Conservation (phyloP, 2,329 filamentous ascomycete genomes). For the Rhynchosporium secalis region DNA sequence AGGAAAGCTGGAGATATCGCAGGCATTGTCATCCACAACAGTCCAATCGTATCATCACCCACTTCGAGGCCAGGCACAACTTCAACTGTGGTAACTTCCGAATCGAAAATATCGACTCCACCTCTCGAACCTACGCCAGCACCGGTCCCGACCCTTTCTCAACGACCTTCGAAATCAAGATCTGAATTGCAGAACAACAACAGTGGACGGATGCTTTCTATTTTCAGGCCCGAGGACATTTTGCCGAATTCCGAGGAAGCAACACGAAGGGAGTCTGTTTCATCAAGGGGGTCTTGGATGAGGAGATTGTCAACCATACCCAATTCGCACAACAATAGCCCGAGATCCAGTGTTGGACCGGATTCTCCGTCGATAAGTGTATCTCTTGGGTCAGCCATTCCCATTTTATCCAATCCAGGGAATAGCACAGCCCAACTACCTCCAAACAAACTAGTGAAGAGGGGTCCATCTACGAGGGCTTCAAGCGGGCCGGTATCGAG, state of each 20-base stretch:
- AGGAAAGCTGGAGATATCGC: conserved; percentile 33
- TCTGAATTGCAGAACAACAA: conserved; percentile 31
- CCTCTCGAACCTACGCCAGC: conserved; percentile 26
- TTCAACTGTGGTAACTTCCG: conserved; percentile 35
- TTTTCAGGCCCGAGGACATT: conserved; percentile 32
- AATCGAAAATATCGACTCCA: conserved; percentile 22
- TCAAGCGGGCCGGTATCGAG: conserved; percentile 46
- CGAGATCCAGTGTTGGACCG: conserved; percentile 63
- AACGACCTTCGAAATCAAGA: conserved; percentile 26
- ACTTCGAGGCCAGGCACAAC: conserved; percentile 36
- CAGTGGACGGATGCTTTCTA: conserved; percentile 30
- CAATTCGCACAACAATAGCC: conserved; percentile 62
- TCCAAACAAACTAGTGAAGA: conserved; percentile 78
- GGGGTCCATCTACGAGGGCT: conserved; percentile 58
- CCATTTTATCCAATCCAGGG: conserved; percentile 51
- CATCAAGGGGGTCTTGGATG: conserved; percentile 70
- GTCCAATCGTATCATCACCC: conserved; percentile 29
- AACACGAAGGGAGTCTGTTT: conserved; percentile 52
- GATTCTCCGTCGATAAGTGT: conserved; percentile 65
- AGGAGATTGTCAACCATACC: conserved; percentile 68
- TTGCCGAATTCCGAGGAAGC: conserved; percentile 31
- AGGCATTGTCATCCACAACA: conserved; percentile 29
- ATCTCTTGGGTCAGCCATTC: conserved; percentile 66
- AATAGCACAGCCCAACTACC: conserved; percentile 48
- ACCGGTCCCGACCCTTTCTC: conserved; percentile 22